These are phyloP conservation scores for Alloteropsis angusta DNA, from an alignment of 202 grass and related monocot genomes.

Conservation along the genomic window DNA sequence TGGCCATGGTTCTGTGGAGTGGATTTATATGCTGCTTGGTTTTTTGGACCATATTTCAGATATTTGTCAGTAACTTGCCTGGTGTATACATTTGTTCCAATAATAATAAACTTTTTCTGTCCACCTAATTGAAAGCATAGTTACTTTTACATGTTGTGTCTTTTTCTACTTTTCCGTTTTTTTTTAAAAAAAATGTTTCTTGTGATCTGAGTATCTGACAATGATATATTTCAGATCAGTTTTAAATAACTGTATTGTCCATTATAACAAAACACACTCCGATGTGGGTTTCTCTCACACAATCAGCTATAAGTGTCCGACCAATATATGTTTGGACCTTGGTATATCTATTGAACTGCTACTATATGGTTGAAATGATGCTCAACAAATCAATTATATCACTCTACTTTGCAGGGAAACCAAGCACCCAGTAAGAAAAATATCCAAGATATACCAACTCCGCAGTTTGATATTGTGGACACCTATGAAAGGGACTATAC, in stretches of 20 bases:
- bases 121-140: not conserved
- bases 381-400: not conserved
- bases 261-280: not conserved
- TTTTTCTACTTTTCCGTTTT: too few relatives aligned
- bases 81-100: not conserved
- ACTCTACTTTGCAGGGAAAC: conserved; percentile 41
- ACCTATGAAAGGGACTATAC: conserved; percentile 97
- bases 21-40: not conserved
- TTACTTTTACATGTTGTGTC: not conserved
- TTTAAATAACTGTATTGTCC: not conserved
- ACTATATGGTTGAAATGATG: not conserved
- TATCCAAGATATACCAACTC: conserved; percentile 88
- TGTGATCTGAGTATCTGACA: too few relatives aligned
- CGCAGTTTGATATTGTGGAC: conserved; percentile 67
- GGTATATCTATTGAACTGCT: not conserved
- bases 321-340: not conserved
- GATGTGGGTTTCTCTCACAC: not conserved
- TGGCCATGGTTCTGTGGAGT: not conserved
- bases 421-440: conserved; percentile 64
- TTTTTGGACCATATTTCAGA: not conserved
- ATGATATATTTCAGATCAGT: not conserved
- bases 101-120: not conserved
- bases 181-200: too few relatives aligned
- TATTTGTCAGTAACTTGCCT: not conserved
- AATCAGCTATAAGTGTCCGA: not conserved